Conservation (phyloP, 2,329 filamentous ascomycete species). For the Xylaria hypoxylon region DNA sequence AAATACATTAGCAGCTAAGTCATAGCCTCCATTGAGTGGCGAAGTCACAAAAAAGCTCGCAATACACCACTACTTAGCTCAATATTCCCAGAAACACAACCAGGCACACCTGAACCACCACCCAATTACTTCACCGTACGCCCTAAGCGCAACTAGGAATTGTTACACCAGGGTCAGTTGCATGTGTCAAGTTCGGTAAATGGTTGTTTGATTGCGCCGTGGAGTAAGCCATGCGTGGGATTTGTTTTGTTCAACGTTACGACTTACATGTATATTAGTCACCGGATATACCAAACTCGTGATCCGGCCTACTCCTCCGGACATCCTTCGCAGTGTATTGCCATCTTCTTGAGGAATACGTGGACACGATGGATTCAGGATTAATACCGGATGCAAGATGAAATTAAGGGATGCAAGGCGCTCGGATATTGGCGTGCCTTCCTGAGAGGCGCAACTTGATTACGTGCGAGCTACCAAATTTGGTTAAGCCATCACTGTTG, state of each 20-base stretch:
- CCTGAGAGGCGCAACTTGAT: conserved; percentile 17
- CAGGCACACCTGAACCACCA: not conserved
- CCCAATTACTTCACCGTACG: not conserved
- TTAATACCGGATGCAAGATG: conserved; percentile 27
- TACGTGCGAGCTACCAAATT: conserved; percentile 27
- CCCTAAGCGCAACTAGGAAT: not conserved
- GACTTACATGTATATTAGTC: not conserved
- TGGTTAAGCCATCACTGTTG: conserved; percentile 27
- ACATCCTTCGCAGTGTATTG: conserved; percentile 36
- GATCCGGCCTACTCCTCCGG: not conserved
- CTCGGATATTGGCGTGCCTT: conserved; percentile 9
- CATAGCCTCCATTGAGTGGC: not conserved
- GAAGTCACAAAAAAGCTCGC: not conserved
- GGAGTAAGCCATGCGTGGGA: not conserved
- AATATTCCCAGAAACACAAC: conserved; percentile 1
- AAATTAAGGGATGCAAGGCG: conserved; percentile 28
- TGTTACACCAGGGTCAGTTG: not conserved
- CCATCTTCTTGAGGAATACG: conserved; percentile 13
- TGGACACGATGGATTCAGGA: conserved; percentile 1
- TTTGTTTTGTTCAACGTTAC: conserved; percentile 32
- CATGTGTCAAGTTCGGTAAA: conserved; percentile 1
- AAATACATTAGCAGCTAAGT: not conserved
- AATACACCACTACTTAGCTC: conserved; percentile 1
- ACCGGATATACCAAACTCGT: conserved; percentile 2
- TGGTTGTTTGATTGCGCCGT: not conserved